phyloP scores from a whole-genome alignment of 2,329 filamentous ascomycete species.

The Trichoderma sp. region DNA sequence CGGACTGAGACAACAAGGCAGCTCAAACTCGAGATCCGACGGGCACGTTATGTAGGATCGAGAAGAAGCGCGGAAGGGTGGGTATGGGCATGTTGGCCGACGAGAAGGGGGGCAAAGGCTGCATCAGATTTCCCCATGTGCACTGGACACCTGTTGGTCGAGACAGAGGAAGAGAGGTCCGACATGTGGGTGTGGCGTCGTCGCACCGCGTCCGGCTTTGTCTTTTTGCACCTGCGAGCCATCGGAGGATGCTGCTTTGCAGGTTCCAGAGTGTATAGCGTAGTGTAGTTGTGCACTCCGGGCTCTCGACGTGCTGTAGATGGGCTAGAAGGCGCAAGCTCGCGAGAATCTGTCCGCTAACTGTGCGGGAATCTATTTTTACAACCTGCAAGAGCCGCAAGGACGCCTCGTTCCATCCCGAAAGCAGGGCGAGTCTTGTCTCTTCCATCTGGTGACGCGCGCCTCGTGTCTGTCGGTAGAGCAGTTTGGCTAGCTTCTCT shows the following conservation, averaged over 20 bases:
- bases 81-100: background rate
- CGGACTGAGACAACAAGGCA: constrained; percentile 16
- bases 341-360: background rate
- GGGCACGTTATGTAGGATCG: constrained; percentile 18
- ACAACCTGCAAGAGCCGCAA: background rate
- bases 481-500: background rate
- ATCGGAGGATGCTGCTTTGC: constrained; percentile 5
- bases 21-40: constrained; percentile 12
- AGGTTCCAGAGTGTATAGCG: background rate
- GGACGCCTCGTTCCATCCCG: background rate
- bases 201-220: background rate
- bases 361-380: background rate
- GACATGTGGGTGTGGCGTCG: constrained; percentile 10
- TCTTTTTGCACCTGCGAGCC: constrained; percentile 5
- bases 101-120: background rate
- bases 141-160: background rate
- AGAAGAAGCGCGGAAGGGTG: constrained; percentile 15
- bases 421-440: background rate
- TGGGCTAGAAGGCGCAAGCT: background rate
- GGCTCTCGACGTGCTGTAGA: background rate
- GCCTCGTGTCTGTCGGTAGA: constrained; percentile 10
- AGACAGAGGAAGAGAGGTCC: background rate
- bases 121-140: constrained; percentile 4
- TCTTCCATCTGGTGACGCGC: background rate
- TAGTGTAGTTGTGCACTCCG: background rate